Base-by-base conservation (phyloP, 2,329 filamentous ascomycete species). In the Epichloe sp. region DNA sequence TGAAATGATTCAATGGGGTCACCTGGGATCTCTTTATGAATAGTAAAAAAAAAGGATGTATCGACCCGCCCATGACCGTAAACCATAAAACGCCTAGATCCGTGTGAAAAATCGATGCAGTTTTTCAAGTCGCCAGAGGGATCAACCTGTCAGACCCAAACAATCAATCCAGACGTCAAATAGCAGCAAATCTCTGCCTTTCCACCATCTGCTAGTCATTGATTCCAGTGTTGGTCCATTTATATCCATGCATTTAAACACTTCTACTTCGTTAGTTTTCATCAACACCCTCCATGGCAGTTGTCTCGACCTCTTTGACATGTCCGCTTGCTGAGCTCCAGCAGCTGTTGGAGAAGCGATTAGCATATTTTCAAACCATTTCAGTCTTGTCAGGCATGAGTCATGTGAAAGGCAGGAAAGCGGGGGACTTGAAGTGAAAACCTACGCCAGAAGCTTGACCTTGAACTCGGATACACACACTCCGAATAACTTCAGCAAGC, bases 401-500 rank as follows among this genome's bases (percentile, higher is more conserved):
- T 31, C 31, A 31, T 11, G 3, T 11, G 31, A 46, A 37, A 37
- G 31, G 12, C 26, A 41, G 44, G 21, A 38, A 11, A 44, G 19
- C 56, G 15, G 19, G 19, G 10, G 10, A 31, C 3, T 31, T 1
- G 26, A 10, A 17, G n/a, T 44, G 17, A 55, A 41, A 44, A 74
- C 77, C 67, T 77, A 85, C 63, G 89, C 90, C 67, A 86, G 72
- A 57, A 95, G 71, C 62, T 82, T 77, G 53, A 98, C 82, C 66
- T 77, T 83, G 73, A 98, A 98, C 72, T 97, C 89, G 53, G 88
- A 87, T 70, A 93, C 80, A 56, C 86, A 88, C 52, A 96, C 80
- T 49, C 88, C 85, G 70, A 98, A 97, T 62, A 95, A 76, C 79
- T 97, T 97, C 68, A 98, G 69, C 63, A 98, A 72, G 57, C 89